Evolutionary conservation across 2,329 filamentous ascomycete species (phyloP).

Genomic region (Tolypocladium sp.): DNA sequence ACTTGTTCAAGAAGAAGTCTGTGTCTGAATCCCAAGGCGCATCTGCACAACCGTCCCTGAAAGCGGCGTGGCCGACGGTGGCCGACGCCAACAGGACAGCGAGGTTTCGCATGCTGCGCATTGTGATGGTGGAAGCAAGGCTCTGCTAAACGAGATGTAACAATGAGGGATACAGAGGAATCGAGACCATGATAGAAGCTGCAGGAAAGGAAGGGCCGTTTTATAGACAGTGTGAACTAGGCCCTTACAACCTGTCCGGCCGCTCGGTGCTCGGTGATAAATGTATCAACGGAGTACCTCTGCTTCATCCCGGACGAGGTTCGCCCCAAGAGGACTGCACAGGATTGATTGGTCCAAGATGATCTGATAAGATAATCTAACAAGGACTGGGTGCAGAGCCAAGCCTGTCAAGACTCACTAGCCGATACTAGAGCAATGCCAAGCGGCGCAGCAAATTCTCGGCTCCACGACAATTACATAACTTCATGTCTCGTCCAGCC

Average conservation of each 20-base stretch:
- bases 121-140: not conserved
- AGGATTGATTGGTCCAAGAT: not conserved
- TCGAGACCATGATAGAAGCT: not conserved
- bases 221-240: not conserved
- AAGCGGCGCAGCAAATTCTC: not conserved
- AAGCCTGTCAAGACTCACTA: not conserved
- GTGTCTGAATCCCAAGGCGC: conserved; percentile 4
- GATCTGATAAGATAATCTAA: not conserved
- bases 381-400: not conserved
- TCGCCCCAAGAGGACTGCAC: not conserved
- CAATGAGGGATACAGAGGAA: not conserved
- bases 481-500: not conserved
- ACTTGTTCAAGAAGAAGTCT: conserved; percentile 3
- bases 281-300: not conserved
- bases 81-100: not conserved
- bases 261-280: not conserved
- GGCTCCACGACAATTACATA: not conserved
- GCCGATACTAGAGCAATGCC: not conserved
- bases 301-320: not conserved
- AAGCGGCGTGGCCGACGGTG: conserved; percentile 1
- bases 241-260: not conserved
- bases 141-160: not conserved
- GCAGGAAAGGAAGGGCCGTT: not conserved
- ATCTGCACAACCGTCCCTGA: conserved; percentile 1
- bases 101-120: not conserved